Conservation (phyloP, 352 stramenopile species). For the Globisporangium paroecandrum region DNA sequence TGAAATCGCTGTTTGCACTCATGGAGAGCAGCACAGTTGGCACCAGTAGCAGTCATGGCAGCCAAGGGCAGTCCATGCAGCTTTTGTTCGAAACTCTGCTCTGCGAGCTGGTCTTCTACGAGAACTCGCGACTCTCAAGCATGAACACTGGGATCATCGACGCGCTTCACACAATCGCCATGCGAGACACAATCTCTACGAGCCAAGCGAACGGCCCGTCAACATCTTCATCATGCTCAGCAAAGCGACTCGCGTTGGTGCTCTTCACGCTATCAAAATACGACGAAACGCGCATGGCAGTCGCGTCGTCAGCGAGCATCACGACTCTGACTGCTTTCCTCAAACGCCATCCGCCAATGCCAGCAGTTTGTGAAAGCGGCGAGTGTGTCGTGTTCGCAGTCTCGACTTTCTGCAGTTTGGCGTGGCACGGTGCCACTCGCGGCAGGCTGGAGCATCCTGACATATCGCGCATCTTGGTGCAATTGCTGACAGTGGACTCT, state of each 20-base stretch:
- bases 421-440: slow-evolving; percentile 60
- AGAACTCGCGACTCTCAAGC: slow-evolving; percentile 47
- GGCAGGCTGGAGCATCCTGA: slow-evolving; percentile 26
- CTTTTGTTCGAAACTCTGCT: slow-evolving; percentile 45
- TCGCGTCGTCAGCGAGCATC: slow-evolving; percentile 35
- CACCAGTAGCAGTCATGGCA: not conserved
- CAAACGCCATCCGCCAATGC: slow-evolving; percentile 21
- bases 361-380: slow-evolving; percentile 20
- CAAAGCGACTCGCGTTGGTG: slow-evolving; percentile 35
- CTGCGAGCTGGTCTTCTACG: slow-evolving; percentile 44
- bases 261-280: slow-evolving; percentile 54
- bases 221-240: slow-evolving; percentile 13
- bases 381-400: slow-evolving; percentile 40
- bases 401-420: slow-evolving; percentile 48
- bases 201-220: not conserved
- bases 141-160: slow-evolving; percentile 58
- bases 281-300: slow-evolving; percentile 39
- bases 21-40: slow-evolving; percentile 26
- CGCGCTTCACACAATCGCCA: slow-evolving; percentile 31
- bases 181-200: not conserved
- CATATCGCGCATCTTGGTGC: slow-evolving; percentile 32
- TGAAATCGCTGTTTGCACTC: slow-evolving; percentile 50
- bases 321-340: slow-evolving; percentile 35
- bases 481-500: slow-evolving; percentile 26
- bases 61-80: slow-evolving; percentile 6